These are phyloP conservation scores for Bolboschoenus planiculmis DNA, from an alignment of 176 grass and related monocot species.

Conservation along the genomic window DNA sequence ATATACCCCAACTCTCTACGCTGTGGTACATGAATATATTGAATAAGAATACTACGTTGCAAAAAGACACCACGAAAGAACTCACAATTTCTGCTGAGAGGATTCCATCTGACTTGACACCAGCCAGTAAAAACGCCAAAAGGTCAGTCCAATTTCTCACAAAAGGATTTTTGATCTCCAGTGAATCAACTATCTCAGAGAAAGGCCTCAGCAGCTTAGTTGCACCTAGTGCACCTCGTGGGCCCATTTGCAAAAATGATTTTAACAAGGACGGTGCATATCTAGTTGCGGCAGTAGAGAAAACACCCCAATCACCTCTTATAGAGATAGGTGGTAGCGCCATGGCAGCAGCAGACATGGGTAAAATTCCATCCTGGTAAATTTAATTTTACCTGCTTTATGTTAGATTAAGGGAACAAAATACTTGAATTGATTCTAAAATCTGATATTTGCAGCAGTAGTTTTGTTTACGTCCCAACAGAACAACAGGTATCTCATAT, in stretches of 20 bases:
- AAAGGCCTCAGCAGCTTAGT: conserved; percentile 88
- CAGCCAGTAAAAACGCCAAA: conserved; percentile 89
- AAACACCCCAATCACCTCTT: conserved; percentile 64
- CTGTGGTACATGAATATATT: not conserved
- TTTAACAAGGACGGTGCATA: conserved; percentile 84
- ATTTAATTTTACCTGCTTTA: not conserved
- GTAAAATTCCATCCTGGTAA: conserved; percentile 73
- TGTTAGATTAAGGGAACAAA: not conserved
- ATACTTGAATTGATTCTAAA: not conserved
- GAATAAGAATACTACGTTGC: not conserved
- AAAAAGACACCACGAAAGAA: conserved; percentile 26
- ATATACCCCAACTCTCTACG: not conserved
- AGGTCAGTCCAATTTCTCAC: conserved; percentile 91
- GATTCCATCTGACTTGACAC: conserved; percentile 83
- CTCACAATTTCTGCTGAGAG: conserved; percentile 93
- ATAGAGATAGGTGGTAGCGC: conserved; percentile 93
- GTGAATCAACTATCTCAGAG: conserved; percentile 72
- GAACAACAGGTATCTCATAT: not conserved
- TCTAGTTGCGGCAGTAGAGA: conserved; percentile 70
- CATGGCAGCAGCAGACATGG: conserved; percentile 86
- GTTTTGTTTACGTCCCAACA: not conserved
- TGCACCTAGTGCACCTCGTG: conserved; percentile 64
- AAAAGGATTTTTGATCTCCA: conserved; percentile 72
- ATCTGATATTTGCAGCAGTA: not conserved
- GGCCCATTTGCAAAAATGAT: conserved; percentile 93